Base-by-base conservation (phyloP, 129 eudicot species). In the Arctium minus region DNA sequence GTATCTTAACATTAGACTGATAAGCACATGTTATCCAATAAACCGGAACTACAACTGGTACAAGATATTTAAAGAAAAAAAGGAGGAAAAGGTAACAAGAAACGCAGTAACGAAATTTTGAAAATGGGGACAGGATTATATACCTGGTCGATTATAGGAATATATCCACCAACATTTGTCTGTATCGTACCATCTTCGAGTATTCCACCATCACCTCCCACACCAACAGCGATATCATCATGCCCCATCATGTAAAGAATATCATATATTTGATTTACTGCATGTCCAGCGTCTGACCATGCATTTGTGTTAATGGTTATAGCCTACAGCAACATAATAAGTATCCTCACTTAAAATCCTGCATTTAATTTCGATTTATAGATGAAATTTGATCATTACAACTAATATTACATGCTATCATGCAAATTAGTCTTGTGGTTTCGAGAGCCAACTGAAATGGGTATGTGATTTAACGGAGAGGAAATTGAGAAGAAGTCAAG, bases 191-290 rank as follows among this genome's bases (percentile, higher is more conserved):
- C 97, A 86, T 92, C 82, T 77, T 88, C 88, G 30, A 89, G 90
- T 74, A 94, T 92, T 42, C 94, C 97, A 71, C 94, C 98, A 72
- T 94, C 98, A 70, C 98, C 98, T 30, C 98, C 98, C 9, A 94
- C 91, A 8, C 98, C 98, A 76, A 94, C 96, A 15, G 91, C 87
- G 53, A 94, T 46, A 56, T 92, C 98, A 74, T 94, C 97, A 5
- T 97, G 79, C 17, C 87, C 91, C 98, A 92, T 92, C 98, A 94
- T 94, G 88, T 89, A 91, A 74, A 94, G 97, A 9, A 92, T 68
- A 81, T 94, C 97, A 60, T 94, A 94, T 27, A 92, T 75, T 15
- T 94, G 98, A 87, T 94, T 91, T 53, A 92, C 97, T 2, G 98
- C 92, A 74, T 94, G 98, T 18, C 98, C 98, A 6, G 94, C 88